Evolutionary conservation across 495 filamentous ascomycete genomes (phyloP).

Genomic region (Trichoderma virens): DNA sequence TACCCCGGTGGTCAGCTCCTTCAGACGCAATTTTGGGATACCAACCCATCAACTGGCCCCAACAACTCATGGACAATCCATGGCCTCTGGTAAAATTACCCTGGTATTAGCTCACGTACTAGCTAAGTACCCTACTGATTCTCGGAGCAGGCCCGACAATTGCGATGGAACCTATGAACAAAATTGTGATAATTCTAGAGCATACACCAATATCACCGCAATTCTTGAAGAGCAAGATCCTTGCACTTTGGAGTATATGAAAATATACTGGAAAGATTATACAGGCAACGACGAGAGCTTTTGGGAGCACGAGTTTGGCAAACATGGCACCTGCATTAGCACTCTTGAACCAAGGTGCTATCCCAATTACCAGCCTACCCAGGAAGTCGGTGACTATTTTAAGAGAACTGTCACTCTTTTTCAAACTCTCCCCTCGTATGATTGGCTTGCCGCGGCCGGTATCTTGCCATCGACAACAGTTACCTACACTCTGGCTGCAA

Average conservation of each 20-base stretch:
- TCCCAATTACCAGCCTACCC: slow-evolving; percentile 41
- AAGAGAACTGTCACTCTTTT: slow-evolving; percentile 47
- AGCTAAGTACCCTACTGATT: not conserved
- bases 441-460: slow-evolving; percentile 51
- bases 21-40: no score
- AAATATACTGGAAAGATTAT: slow-evolving; percentile 60
- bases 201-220: slow-evolving; percentile 57
- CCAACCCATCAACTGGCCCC: no score
- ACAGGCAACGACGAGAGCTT: slow-evolving; percentile 51
- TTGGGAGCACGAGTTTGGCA: slow-evolving; percentile 79
- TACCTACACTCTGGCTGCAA: slow-evolving; percentile 54
- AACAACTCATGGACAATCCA: no score
- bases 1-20: no score
- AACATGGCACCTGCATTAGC: slow-evolving; percentile 64
- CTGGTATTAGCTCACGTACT: no score
- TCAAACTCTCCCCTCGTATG: slow-evolving; percentile 38
- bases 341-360: slow-evolving; percentile 66
- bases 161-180: slow-evolving; percentile 68
- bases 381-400: slow-evolving; percentile 52
- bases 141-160: slow-evolving; percentile 49
- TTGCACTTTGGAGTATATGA: slow-evolving; percentile 57
- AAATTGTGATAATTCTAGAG: slow-evolving; percentile 55
- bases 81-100: no score
- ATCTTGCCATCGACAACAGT: slow-evolving; percentile 50
- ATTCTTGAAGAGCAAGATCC: slow-evolving; percentile 17